Evolutionary conservation across 2,329 filamentous ascomycete genomes (phyloP).

Genomic region (Coleophoma eucalyptorum): DNA sequence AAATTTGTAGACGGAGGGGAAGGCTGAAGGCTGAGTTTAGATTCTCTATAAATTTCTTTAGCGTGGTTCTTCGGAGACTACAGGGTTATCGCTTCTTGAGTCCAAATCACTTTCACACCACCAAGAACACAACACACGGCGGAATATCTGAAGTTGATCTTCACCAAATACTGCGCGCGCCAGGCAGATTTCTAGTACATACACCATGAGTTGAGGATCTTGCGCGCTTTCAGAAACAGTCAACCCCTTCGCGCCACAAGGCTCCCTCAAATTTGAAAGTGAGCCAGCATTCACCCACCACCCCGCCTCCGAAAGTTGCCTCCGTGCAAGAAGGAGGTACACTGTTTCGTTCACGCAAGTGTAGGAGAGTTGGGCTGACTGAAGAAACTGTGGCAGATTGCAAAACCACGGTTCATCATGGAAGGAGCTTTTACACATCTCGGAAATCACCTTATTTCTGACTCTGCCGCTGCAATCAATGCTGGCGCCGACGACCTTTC

Average conservation of each 20-base stretch:
- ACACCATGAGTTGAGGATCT: conserved; percentile 25
- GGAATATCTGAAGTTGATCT: conserved; percentile 1
- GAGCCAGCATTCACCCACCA: conserved; percentile 5
- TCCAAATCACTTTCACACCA: conserved; percentile 4
- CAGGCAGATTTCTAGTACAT: conserved; percentile 7
- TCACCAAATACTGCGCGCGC: conserved; percentile 8
- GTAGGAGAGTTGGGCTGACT: conserved; percentile 4
- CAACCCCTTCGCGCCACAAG: conserved; percentile 23
- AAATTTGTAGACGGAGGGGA: not conserved
- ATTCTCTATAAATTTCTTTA: not conserved
- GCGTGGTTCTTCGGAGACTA: not conserved
- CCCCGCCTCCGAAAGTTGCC: conserved; percentile 1
- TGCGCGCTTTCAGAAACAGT: conserved; percentile 16
- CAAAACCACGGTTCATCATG: conserved; percentile 44
- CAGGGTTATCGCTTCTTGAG: not conserved
- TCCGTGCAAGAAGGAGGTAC: not conserved
- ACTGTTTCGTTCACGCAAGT: not conserved
- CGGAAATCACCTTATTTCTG: conserved; percentile 81
- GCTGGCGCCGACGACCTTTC: conserved; percentile 72
- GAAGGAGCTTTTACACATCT: conserved; percentile 87
- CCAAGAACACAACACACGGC: conserved; percentile 1
- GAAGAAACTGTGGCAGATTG: conserved; percentile 7
- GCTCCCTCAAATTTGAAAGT: conserved; percentile 17
- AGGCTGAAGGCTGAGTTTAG: not conserved
- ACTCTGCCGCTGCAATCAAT: conserved; percentile 83